Evolutionary conservation across 2,329 filamentous ascomycete species (phyloP).

Genomic region (Hysterium pulicare): DNA sequence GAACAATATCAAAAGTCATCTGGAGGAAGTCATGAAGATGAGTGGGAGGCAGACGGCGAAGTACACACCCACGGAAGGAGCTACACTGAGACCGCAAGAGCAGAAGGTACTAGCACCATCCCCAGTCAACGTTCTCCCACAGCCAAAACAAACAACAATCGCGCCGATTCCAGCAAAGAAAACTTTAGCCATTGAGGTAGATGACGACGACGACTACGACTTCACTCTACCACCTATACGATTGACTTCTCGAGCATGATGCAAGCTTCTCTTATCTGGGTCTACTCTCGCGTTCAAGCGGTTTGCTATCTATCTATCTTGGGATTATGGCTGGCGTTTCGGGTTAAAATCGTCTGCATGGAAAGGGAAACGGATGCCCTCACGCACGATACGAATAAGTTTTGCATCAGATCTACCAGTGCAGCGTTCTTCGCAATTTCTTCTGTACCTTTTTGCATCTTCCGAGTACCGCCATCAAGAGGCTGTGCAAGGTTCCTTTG

Average conservation of each 20-base stretch:
- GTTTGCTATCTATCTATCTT: constrained; percentile 11
- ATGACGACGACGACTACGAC: constrained; percentile 28
- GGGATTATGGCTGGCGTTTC: constrained; percentile 1
- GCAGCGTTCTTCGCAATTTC: constrained; percentile 2
- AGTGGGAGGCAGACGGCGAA: constrained; percentile 45
- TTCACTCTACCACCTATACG: constrained; percentile 37
- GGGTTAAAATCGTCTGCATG: background rate
- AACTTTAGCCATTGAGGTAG: constrained; percentile 32
- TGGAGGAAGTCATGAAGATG: constrained; percentile 61
- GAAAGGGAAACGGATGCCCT: constrained; percentile 3
- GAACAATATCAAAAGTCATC: constrained; percentile 62
- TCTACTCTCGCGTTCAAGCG: constrained; percentile 22
- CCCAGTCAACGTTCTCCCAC: constrained; percentile 7
- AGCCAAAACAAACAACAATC: constrained; percentile 8
- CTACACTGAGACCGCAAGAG: constrained; percentile 10
- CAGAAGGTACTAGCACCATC: constrained; percentile 16
- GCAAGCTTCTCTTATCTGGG: background rate
- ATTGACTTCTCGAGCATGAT: constrained; percentile 29
- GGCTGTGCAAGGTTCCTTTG: too few relatives aligned
- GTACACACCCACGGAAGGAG: constrained; percentile 17
- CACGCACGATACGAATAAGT: constrained; percentile 5
- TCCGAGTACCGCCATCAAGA: too few relatives aligned
- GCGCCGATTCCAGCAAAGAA: constrained; percentile 10
- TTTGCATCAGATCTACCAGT: constrained; percentile 1
- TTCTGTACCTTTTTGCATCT: background rate